Conservation (phyloP, 2,329 filamentous ascomycete genomes). For the Phyllosticta paracitricarpa region DNA sequence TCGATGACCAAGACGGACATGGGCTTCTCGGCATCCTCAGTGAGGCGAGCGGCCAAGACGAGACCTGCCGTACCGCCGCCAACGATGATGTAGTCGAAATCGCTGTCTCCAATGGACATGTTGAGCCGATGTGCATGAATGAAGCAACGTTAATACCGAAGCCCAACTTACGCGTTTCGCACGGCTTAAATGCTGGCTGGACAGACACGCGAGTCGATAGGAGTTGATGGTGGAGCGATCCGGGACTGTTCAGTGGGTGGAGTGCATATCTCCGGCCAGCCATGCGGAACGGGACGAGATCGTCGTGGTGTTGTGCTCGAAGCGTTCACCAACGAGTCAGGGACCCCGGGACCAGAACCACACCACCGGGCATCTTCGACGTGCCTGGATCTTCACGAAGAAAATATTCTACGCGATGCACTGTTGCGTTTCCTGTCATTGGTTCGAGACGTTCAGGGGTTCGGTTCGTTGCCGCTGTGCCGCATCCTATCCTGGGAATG, state of each 20-base stretch:
- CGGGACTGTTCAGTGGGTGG: neutral
- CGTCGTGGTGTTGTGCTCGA: neutral
- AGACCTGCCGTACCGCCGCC: constrained; percentile 14
- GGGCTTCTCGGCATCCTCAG: constrained; percentile 15
- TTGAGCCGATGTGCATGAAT: neutral
- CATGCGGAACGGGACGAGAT: neutral
- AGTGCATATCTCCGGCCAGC: neutral
- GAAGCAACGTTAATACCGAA: neutral
- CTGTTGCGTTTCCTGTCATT: neutral
- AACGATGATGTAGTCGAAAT: constrained; percentile 9
- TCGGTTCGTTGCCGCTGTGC: neutral
- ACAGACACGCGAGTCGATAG: neutral
- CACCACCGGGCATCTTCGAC: neutral
- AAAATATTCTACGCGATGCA: neutral
- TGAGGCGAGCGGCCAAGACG: constrained; percentile 15
- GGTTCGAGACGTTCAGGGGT: neutral
- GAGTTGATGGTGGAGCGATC: neutral
- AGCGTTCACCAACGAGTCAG: neutral
- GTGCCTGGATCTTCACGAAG: neutral
- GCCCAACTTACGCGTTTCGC: neutral
- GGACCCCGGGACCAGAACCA: neutral
- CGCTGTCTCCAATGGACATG: neutral
- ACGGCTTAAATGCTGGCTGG: neutral
- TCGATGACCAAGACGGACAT: constrained; percentile 14
- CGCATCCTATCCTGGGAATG: neutral